These are phyloP conservation scores for Ambrosia trifida DNA, from an alignment of 129 eudicot genomes.

Conservation along the genomic window DNA sequence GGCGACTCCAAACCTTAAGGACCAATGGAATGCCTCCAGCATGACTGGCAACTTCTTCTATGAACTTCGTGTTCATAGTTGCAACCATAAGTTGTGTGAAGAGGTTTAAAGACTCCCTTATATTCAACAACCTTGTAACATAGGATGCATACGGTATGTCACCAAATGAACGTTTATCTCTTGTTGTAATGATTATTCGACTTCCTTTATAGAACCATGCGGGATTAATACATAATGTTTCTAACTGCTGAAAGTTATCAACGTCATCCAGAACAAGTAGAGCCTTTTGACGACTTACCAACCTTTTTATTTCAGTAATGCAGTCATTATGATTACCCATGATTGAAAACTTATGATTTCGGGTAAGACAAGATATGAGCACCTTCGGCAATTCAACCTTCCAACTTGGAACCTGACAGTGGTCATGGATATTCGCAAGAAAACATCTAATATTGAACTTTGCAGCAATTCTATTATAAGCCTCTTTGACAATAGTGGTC, in stretches of 20 bases:
- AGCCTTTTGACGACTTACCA: background rate
- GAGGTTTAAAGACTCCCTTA: constrained; percentile 27
- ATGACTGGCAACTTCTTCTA: background rate
- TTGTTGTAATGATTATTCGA: too few relatives aligned
- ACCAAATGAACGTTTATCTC: too few relatives aligned
- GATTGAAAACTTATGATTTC: background rate
- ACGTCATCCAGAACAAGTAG: constrained; percentile 29
- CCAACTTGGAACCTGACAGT: background rate
- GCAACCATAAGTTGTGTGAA: constrained; percentile 15
- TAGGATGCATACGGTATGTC: too few relatives aligned
- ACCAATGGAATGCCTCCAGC: too few relatives aligned
- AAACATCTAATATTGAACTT: constrained; percentile 17
- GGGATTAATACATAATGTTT: constrained; percentile 9
- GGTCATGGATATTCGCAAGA: constrained; percentile 20
- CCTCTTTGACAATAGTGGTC: constrained; percentile 9
- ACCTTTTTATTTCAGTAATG: constrained; percentile 9
- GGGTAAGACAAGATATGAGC: constrained; percentile 9
- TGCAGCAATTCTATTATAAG: constrained; percentile 10
- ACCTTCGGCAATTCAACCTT: constrained; percentile 23
- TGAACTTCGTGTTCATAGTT: background rate
- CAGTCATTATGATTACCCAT: background rate
- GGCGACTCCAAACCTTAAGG: too few relatives aligned
- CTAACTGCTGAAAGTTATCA: constrained; percentile 25
- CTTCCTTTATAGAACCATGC: background rate
- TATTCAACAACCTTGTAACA: too few relatives aligned